Percentiles rank a stretch among this genome's conserved stretches.
Evolutionary conservation across 345 rosid genomes (phyloP).

Genomic region (Lumnitzera littorea): DNA sequence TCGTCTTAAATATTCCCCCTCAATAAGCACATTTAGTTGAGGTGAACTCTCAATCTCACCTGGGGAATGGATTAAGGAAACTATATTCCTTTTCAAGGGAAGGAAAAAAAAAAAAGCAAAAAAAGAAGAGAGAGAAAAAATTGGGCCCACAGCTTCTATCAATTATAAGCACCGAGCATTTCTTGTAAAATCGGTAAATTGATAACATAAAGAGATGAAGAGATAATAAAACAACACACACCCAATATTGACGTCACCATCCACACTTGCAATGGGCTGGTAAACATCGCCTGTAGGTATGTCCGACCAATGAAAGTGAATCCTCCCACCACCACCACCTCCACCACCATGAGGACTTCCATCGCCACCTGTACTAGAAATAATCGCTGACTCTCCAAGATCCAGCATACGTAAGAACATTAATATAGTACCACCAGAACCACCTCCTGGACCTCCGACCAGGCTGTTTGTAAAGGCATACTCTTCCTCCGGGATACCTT

Average conservation of each 20-base stretch:
- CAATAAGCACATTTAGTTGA: too few relatives aligned
- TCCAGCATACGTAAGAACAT: constrained; percentile 59
- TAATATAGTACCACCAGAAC: constrained; percentile 92
- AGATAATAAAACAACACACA: constrained; percentile 24
- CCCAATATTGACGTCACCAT: constrained; percentile 67
- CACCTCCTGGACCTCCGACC: constrained; percentile 73
- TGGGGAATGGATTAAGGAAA: background rate
- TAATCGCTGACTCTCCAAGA: constrained; percentile 55
- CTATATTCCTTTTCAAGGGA: background rate
- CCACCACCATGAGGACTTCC: constrained; percentile 79
- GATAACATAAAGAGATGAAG: background rate
- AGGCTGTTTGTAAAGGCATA: constrained; percentile 18
- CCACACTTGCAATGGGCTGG: constrained; percentile 90
- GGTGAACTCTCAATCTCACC: too few relatives aligned
- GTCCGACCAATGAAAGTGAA: constrained; percentile 98
- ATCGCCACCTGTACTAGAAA: constrained; percentile 86
- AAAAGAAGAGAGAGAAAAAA: background rate
- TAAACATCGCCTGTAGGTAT: constrained; percentile 97
- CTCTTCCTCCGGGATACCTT: constrained; percentile 21
- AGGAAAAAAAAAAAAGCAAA: background rate
- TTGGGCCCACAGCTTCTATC: too few relatives aligned
- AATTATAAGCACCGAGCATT: too few relatives aligned
- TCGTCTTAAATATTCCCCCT: too few relatives aligned
- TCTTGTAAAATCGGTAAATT: background rate
- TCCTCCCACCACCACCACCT: constrained; percentile 99